Percentiles rank a stretch among this genome's conserved stretches.
Evolutionary conservation across 1,284 basidiomycete genomes (phyloP).

Genomic region (Sporisorium exsertum): DNA sequence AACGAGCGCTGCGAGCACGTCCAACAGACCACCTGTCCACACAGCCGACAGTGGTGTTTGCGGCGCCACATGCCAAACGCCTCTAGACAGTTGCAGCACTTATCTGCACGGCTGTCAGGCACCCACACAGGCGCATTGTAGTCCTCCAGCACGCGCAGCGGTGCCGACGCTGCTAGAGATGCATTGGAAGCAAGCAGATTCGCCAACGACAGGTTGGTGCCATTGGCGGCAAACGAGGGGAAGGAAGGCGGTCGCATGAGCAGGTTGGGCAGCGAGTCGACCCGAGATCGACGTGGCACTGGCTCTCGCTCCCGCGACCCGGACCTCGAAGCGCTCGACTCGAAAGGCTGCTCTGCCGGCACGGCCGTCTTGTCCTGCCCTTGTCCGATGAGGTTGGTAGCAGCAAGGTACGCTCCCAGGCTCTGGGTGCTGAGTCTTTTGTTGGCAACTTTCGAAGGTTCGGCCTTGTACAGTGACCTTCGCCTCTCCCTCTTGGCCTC

Average conservation of each 20-base stretch:
- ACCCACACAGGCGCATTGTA: conserved; percentile 94
- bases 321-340: conserved; percentile 10
- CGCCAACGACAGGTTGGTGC: conserved; percentile 36
- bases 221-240: conserved; percentile 29
- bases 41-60: conserved; percentile 89
- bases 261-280: conserved; percentile 45
- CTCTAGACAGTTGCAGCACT: conserved; percentile 84
- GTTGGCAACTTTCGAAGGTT: conserved; percentile 27
- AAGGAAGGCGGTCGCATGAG: conserved; percentile 47
- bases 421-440: conserved; percentile 48
- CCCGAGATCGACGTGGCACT: conserved; percentile 25
- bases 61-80: conserved; percentile 83
- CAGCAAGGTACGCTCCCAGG: conserved; percentile 45
- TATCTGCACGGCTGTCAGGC: conserved; percentile 82
- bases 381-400: conserved; percentile 31
- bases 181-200: conserved; percentile 34
- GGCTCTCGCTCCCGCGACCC: conserved; percentile 21
- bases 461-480: conserved; percentile 39
- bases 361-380: conserved; percentile 18
- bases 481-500: conserved; percentile 56
- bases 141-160: conserved; percentile 76
- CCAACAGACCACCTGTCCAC: conserved; percentile 86
- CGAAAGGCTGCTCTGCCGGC: conserved; percentile 15
- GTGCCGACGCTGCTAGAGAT: conserved; percentile 16
- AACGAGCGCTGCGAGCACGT: conserved; percentile 73